Evolutionary conservation across 2,329 filamentous ascomycete species (phyloP).

Genomic region (Verticillium dahliae): DNA sequence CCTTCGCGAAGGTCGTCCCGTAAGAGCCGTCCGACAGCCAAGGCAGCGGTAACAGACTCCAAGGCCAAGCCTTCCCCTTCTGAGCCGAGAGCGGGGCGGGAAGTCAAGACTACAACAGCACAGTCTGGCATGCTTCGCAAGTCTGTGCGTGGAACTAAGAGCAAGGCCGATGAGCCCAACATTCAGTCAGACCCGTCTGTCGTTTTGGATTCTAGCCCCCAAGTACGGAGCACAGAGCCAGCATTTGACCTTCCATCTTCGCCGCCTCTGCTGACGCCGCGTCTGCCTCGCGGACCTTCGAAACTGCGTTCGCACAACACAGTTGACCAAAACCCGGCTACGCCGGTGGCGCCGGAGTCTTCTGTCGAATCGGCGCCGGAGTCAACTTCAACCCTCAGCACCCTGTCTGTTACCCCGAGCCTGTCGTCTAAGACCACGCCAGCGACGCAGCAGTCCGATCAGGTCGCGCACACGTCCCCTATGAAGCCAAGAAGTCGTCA

Average conservation of each 20-base stretch:
- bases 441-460: conserved; percentile 23
- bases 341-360: not conserved
- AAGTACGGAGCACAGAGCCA: not conserved
- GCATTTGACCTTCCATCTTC: conserved; percentile 14
- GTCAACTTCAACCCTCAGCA: conserved; percentile 32
- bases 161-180: not conserved
- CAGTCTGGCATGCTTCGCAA: not conserved
- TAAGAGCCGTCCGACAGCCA: conserved; percentile 5
- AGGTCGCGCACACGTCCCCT: conserved; percentile 5
- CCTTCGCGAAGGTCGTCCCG: conserved; percentile 7
- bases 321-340: not conserved
- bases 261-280: conserved; percentile 10
- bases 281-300: not conserved
- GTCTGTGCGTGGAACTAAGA: not conserved
- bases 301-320: not conserved
- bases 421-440: conserved; percentile 29
- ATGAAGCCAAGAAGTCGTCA: conserved; percentile 4
- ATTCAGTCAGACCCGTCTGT: not conserved
- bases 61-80: not conserved
- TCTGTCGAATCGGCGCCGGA: not conserved
- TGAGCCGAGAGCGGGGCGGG: not conserved
- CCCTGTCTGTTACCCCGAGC: conserved; percentile 30
- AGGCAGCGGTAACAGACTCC: conserved; percentile 1
- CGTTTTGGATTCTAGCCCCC: conserved; percentile 1
- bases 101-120: not conserved